These are phyloP conservation scores for Salvia sclarea DNA, from an alignment of 305 asterid species.

Conservation along the genomic window DNA sequence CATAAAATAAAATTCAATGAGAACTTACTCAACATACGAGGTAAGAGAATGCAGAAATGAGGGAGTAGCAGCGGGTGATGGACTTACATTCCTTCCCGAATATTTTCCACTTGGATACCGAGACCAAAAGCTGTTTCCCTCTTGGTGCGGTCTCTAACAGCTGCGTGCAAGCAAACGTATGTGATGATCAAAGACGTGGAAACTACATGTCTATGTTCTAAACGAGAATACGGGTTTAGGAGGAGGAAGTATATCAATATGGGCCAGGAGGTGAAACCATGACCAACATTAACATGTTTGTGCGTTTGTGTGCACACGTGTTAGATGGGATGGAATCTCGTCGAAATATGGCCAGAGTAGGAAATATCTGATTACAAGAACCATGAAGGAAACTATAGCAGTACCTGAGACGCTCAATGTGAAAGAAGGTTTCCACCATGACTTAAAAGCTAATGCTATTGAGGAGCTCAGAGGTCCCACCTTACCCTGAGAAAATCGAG, in stretches of 20 bases:
- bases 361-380: not conserved
- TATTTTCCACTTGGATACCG: slow-evolving; percentile 69
- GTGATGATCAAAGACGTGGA: slow-evolving; percentile 15
- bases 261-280: not conserved
- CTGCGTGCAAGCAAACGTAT: slow-evolving; percentile 43
- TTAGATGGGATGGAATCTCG: not conserved
- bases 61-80: not conserved
- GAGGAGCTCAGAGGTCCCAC: slow-evolving; percentile 87
- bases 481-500: slow-evolving; percentile 60
- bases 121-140: slow-evolving; percentile 68
- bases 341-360: not conserved
- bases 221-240: not conserved
- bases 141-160: slow-evolving; percentile 66
- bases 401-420: slow-evolving; percentile 82
- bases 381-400: slow-evolving; percentile 7
- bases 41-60: not conserved
- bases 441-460: slow-evolving; percentile 80
- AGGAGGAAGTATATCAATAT: not conserved
- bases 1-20: not conserved
- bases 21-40: not conserved
- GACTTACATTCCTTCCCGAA: slow-evolving; percentile 83
- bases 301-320: not conserved
- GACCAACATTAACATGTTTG: not conserved
- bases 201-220: not conserved
- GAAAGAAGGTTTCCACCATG: slow-evolving; percentile 97